phyloP scores from a whole-genome alignment of 371 early-diverging fungal genomes.

The Blyttiomyces sp. region DNA sequence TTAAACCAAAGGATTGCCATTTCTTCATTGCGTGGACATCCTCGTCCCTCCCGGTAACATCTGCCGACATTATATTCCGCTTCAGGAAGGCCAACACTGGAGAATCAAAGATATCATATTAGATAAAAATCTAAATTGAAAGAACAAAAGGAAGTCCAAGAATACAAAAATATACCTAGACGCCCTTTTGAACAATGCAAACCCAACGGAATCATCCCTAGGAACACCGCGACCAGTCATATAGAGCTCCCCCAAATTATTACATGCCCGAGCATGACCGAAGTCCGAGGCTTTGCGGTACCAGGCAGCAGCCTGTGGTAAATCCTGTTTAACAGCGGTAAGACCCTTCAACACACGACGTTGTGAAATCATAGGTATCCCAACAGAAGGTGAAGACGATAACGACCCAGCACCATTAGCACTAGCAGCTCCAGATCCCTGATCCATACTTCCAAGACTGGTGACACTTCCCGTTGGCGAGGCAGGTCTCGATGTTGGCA shows the following conservation, averaged over 20 bases:
- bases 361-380: too few relatives aligned
- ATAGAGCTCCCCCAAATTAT: constrained; percentile 19
- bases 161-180: background rate
- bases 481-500: too few relatives aligned
- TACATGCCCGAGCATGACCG: constrained; percentile 11
- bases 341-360: too few relatives aligned
- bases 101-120: background rate
- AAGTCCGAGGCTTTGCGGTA: constrained; percentile 4
- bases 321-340: background rate
- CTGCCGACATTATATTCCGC: constrained; percentile 21
- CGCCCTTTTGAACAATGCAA: constrained; percentile 7
- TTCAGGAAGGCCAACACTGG: constrained; percentile 10
- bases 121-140: background rate
- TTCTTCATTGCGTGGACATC: constrained; percentile 7
- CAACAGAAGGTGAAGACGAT: too few relatives aligned
- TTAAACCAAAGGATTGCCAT: constrained; percentile 13
- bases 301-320: constrained; percentile 7
- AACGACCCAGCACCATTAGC: too few relatives aligned
- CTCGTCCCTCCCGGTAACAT: constrained; percentile 18
- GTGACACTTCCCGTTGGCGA: too few relatives aligned
- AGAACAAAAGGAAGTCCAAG: background rate
- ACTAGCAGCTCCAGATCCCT: too few relatives aligned
- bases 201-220: constrained; percentile 7
- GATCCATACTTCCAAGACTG: too few relatives aligned
- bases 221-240: constrained; percentile 17